phyloP scores from a whole-genome alignment of 306 rosid genomes.

The Castanopsis chinensis region DNA sequence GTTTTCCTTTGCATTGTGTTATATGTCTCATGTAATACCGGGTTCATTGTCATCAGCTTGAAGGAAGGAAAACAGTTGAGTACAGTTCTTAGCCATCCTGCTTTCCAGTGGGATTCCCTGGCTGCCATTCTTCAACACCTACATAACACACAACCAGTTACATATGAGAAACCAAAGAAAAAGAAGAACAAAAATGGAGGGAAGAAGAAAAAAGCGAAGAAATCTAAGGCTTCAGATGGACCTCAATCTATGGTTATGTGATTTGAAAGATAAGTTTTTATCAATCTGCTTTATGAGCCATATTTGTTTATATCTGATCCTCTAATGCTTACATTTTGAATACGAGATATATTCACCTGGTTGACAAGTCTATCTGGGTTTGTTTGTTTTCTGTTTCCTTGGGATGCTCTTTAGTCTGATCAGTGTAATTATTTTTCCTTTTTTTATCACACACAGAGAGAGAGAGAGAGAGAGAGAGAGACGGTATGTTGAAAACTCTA shows the following conservation, averaged over 20 bases:
- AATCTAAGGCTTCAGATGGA: slow-evolving; percentile 39
- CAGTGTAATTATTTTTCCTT: background rate
- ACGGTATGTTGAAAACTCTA: too few species aligned
- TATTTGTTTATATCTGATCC: background rate
- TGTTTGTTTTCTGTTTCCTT: background rate
- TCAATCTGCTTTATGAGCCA: slow-evolving; percentile 14
- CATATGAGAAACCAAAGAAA: slow-evolving; percentile 55
- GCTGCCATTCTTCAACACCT: slow-evolving; percentile 56
- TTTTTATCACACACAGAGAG: too few species aligned
- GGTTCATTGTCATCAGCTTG: slow-evolving; percentile 49
- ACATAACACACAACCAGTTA: slow-evolving; percentile 55
- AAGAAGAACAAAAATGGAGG: slow-evolving; percentile 60
- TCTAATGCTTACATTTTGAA: slow-evolving; percentile 17
- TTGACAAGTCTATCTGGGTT: background rate
- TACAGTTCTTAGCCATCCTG: slow-evolving; percentile 51
- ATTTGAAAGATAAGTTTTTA: background rate
- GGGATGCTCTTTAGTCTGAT: background rate
- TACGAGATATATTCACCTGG: slow-evolving; percentile 5
- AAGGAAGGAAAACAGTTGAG: slow-evolving; percentile 55
- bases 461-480: too few species aligned
- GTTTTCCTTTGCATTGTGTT: background rate
- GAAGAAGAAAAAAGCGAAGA: slow-evolving; percentile 56
- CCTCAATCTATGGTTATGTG: slow-evolving; percentile 58
- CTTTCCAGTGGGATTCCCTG: slow-evolving; percentile 55
- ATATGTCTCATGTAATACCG: background rate